Evolutionary conservation across 495 filamentous ascomycete species (phyloP), one percentile per base, ranked within the genome.

Genomic region (Evernia prunastri): DNA sequence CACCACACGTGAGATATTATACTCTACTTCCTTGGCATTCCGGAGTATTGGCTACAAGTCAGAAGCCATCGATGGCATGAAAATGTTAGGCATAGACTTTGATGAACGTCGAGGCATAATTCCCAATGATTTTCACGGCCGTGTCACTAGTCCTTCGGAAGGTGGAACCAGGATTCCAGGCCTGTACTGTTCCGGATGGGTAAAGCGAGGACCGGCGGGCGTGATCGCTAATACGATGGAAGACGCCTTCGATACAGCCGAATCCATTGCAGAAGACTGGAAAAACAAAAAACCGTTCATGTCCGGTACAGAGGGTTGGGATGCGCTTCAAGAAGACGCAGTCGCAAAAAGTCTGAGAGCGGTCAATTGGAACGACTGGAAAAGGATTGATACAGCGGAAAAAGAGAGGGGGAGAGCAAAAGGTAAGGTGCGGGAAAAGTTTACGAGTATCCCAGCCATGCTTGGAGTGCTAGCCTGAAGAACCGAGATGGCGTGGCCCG

Each of bases 161-260:
- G 36, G 69, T 5, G 71, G 72, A 3, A 61, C 66, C 4, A 72
- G 69, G 42, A 75, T 96, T 1, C 88, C 89, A 3, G 95, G 95
- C 1, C 70, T 96, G 23, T 98, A 98, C 74, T 93, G 91, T 67
- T 90, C 92, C 27, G 94, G 94, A 6, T 98, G 94, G 94, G 92
- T 96, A 27, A 97, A 97, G 75, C 81, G 90, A 49, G 94, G 94
- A 1, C 95, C 94, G 0, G 96, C 92, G 8, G 94, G 94, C 9
- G 93, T 97, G 5, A 97, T 98, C 73, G 93, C 94, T 13, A 91
- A 86, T 35, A 98, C 94, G 0, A 96, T 98, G 93, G 86, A 87
- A 59, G 95, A 97, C 74, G 95, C 92, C 1, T 97, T 97, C 70
- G 81, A 83, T 23, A 96, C 92, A 3, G 95, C 86, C 0, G 91